Conservation (phyloP, 345 rosid genomes). For the Corchorus capsularis region DNA sequence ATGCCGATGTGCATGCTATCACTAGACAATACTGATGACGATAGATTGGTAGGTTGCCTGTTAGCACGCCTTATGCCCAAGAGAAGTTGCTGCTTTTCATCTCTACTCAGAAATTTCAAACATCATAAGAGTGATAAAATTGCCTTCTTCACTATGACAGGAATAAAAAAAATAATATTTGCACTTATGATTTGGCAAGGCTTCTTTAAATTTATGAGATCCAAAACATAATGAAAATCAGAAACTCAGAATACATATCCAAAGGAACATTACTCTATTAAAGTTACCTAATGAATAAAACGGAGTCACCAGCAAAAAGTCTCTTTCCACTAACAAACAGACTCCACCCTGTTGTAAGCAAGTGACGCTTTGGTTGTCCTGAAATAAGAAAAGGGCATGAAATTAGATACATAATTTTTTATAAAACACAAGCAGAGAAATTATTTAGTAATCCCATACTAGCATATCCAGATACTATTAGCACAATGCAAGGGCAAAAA, state of each 20-base stretch:
- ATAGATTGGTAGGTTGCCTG: conserved; percentile 86
- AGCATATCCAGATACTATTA: conserved; percentile 11
- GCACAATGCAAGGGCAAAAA: conserved; percentile 1
- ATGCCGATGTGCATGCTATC: conserved; percentile 99
- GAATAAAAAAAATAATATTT: not conserved
- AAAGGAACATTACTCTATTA: conserved; percentile 6
- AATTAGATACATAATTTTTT: not conserved
- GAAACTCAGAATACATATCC: not conserved
- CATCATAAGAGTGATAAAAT: not conserved
- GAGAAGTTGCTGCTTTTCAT: conserved; percentile 88
- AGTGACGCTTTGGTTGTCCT: conserved; percentile 96
- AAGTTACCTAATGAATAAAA: conserved; percentile 79
- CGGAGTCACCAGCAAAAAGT: conserved; percentile 94
- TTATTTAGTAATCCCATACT: not conserved
- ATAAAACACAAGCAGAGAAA: not conserved
- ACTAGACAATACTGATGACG: conserved; percentile 94
- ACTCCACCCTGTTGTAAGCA: conserved; percentile 97
- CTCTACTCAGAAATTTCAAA: conserved; percentile 47
- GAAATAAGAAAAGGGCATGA: conserved; percentile 5
- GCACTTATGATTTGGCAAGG: not conserved
- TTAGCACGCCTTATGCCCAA: conserved; percentile 92
- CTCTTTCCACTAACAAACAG: conserved; percentile 91
- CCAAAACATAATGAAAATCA: conserved; percentile 19
- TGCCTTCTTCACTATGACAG: conserved; percentile 1
- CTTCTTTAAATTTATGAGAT: not conserved